phyloP scores from a whole-genome alignment of 1,139 yeast species.

The Kodamaea sp. region DNA sequence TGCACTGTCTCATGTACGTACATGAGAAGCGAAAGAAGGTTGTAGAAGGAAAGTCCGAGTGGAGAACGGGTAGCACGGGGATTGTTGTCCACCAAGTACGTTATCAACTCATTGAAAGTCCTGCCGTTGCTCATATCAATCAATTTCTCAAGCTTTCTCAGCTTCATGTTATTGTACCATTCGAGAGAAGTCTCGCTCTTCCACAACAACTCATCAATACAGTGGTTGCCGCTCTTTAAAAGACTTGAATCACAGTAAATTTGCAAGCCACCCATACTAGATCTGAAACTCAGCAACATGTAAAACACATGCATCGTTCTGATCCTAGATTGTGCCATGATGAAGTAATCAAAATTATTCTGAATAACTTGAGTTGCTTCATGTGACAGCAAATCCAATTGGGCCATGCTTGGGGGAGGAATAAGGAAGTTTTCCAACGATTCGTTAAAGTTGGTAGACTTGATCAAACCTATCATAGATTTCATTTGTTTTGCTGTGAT shows the following conservation, averaged over 20 bases:
- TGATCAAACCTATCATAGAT: slow-evolving; percentile 76
- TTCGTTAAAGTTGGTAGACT: slow-evolving; percentile 71
- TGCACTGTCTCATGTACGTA: slow-evolving; percentile 73
- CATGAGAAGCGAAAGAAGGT: slow-evolving; percentile 65
- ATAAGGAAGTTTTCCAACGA: slow-evolving; percentile 64
- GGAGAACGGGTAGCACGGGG: not conserved
- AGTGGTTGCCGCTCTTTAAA: slow-evolving; percentile 73
- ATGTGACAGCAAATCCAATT: slow-evolving; percentile 4
- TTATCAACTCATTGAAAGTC: slow-evolving; percentile 49
- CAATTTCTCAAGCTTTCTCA: slow-evolving; percentile 33
- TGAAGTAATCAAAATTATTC: slow-evolving; percentile 71
- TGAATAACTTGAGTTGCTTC: slow-evolving; percentile 22
- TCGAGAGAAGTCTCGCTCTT: slow-evolving; percentile 52
- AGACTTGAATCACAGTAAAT: slow-evolving; percentile 57
- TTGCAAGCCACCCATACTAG: slow-evolving; percentile 66
- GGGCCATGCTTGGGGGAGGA: slow-evolving; percentile 48
- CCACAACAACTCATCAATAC: slow-evolving; percentile 73
- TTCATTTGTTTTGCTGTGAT: slow-evolving; percentile 74
- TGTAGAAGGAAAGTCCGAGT: slow-evolving; percentile 47
- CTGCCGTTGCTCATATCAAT: slow-evolving; percentile 62
- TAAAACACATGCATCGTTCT: slow-evolving; percentile 83
- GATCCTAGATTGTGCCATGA: slow-evolving; percentile 79
- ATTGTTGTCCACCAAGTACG: slow-evolving; percentile 36
- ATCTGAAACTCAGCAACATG: slow-evolving; percentile 67
- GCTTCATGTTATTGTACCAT: slow-evolving; percentile 50